Percentiles rank a stretch among this genome's conserved stretches.
Evolutionary conservation across 1,284 basidiomycete species (phyloP).

Genomic region (Pisolithus thermaeus): DNA sequence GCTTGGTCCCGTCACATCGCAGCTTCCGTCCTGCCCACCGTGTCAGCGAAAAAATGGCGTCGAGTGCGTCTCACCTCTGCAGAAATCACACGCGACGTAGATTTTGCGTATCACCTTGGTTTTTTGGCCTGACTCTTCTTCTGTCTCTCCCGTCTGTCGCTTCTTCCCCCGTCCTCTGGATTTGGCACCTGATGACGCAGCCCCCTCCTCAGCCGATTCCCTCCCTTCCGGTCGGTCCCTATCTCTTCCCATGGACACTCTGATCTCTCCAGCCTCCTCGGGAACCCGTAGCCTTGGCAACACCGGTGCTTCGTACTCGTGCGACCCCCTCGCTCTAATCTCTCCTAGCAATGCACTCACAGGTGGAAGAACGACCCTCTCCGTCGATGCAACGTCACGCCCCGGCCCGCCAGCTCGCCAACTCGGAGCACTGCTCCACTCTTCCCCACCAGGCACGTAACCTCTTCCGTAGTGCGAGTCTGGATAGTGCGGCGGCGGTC

Average conservation of each 20-base stretch:
- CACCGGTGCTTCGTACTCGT: constrained; percentile 20
- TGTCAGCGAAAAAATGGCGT: constrained; percentile 8
- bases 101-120: constrained; percentile 22
- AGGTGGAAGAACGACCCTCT: constrained; percentile 24
- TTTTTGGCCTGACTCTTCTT: constrained; percentile 19
- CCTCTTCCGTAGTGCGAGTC: constrained; percentile 22
- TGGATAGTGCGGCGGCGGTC: constrained; percentile 8
- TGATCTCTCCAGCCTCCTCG: constrained; percentile 11
- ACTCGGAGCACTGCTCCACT: constrained; percentile 14
- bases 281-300: constrained; percentile 28
- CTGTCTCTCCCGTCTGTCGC: constrained; percentile 16
- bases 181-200: background rate
- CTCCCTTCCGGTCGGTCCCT: constrained; percentile 13
- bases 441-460: constrained; percentile 21
- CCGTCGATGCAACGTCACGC: constrained; percentile 14
- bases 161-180: constrained; percentile 10
- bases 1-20: constrained; percentile 59
- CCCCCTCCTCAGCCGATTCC: constrained; percentile 4
- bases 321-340: constrained; percentile 17
- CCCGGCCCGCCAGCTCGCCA: constrained; percentile 12
- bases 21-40: constrained; percentile 55
- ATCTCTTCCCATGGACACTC: constrained; percentile 4
- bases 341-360: constrained; percentile 23
- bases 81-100: constrained; percentile 60
- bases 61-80: constrained; percentile 48